Evolutionary conservation across 176 grass and related monocot species (phyloP), one percentile per base, ranked within the genome.

Genomic region (Triticum urartu): DNA sequence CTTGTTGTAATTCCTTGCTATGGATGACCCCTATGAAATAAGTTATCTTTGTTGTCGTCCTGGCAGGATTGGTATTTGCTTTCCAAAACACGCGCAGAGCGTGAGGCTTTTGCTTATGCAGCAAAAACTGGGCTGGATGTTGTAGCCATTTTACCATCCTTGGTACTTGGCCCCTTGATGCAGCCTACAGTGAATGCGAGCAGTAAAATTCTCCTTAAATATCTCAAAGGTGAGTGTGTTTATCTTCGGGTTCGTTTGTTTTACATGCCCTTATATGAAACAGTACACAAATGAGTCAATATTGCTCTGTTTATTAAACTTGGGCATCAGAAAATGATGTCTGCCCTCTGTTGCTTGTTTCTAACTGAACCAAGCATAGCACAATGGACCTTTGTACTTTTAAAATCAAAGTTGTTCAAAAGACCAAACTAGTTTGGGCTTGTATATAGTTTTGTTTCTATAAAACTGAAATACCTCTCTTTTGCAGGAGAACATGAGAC

Each of bases 1-100:
- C 35, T 50, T 45, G 24, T 74, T 47, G n/a, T 47, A 47, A 17
- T 75, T 52, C 72, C 72, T 75, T 52, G 72, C 72, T 75, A 4
- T 10, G 42, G 22, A 48, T 75, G 42, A 7, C 21, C 22, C 1
- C 0, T 75, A 2, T 75, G 22, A 28, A 75, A 28, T 8, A 28
- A 48, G 45, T 26, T 48, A 50, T 50, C 40, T 47, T 0, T 74
- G 40, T 74, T 54, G 24, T 87, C 42, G 26, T 47, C 43, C 10
- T 80, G 25, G 67, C 83, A 88, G 86, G 74, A 85, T 3, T 91
- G 90, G 77, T 91, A 91, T 76, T 69, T 15, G 43, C 81, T 91
- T 61, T 87, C 85, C 2, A 87, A 87, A 87, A 91, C 47, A 8
- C 60, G 71, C 11, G 81, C 89, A 40, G 89, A 91, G 9, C 67